A percentile compares a stretch with the other conserved stretches of the same genome.
Evolutionary conservation across 2,329 filamentous ascomycete genomes (phyloP).

Genomic region (Chaetoscypha palmicola): DNA sequence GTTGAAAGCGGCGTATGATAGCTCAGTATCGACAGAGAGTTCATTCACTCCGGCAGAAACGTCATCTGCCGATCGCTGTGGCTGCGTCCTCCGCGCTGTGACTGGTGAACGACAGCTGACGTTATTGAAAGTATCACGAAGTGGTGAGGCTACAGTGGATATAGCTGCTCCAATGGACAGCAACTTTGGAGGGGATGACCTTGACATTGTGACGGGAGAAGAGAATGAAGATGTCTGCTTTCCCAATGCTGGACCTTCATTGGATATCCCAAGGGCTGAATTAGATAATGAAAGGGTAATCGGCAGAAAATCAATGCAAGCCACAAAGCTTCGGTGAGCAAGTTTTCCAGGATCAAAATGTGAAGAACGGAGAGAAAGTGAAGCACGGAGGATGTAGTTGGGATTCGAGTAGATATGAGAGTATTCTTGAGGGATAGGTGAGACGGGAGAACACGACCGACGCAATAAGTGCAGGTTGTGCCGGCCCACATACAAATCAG

Average conservation of each 20-base stretch:
- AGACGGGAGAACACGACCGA: slow-evolving; percentile 11
- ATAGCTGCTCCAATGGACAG: slow-evolving; percentile 21
- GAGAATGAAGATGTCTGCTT: slow-evolving; percentile 6
- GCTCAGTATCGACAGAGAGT: slow-evolving; percentile 12
- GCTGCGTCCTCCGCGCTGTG: slow-evolving; percentile 18
- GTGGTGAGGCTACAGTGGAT: slow-evolving; percentile 27
- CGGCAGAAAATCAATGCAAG: slow-evolving; percentile 5
- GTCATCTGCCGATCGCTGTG: slow-evolving; percentile 8
- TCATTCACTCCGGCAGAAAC: slow-evolving; percentile 3
- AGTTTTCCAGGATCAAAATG: slow-evolving; percentile 7
- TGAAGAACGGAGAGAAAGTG: slow-evolving; percentile 8
- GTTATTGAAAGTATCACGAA: slow-evolving; percentile 28
- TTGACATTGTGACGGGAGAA: slow-evolving; percentile 11
- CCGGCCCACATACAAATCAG: slow-evolving; percentile 9
- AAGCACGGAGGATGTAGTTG: slow-evolving; percentile 11
- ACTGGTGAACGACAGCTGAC: slow-evolving; percentile 31
- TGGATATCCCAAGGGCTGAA: slow-evolving; percentile 8
- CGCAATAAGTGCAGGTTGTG: slow-evolving; percentile 12
- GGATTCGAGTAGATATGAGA: slow-evolving; percentile 22
- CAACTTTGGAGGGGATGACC: slow-evolving; percentile 13
- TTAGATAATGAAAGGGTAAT: slow-evolving; percentile 3
- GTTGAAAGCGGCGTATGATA: slow-evolving; percentile 13
- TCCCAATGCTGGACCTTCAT: slow-evolving; percentile 9
- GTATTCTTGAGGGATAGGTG: slow-evolving; percentile 16
- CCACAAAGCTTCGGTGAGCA: slow-evolving; percentile 8